Conservation (phyloP, 2,329 filamentous ascomycete genomes). For the Aspergillus sp. region DNA sequence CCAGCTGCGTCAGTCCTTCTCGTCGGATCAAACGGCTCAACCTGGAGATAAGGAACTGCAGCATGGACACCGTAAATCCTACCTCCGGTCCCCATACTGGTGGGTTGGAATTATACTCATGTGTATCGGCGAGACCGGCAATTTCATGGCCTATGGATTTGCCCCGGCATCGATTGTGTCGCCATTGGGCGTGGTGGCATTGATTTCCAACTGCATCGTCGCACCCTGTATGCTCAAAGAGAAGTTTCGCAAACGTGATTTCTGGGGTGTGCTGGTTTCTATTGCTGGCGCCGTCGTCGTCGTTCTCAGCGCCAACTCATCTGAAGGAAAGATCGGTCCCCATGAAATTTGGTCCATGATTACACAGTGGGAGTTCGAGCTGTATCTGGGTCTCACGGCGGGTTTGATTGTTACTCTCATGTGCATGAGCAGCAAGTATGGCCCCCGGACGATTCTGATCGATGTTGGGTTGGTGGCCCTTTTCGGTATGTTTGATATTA, state of each 20-base stretch:
- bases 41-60: constrained; percentile 34
- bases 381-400: constrained; percentile 76
- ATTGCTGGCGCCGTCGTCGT: constrained; percentile 86
- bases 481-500: constrained; percentile 76
- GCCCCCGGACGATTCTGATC: constrained; percentile 80
- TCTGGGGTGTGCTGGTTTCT: constrained; percentile 81
- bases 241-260: constrained; percentile 76
- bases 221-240: constrained; percentile 93
- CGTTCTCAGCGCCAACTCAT: constrained; percentile 81
- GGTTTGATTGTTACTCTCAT: constrained; percentile 71
- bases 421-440: constrained; percentile 77
- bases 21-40: constrained; percentile 37
- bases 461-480: constrained; percentile 89
- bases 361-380: constrained; percentile 80
- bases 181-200: constrained; percentile 89
- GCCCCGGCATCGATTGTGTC: constrained; percentile 96
- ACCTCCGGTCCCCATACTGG: constrained; percentile 91
- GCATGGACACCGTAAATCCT: constrained; percentile 57
- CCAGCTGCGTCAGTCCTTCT: constrained; percentile 25
- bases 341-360: constrained; percentile 88
- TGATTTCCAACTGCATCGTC: constrained; percentile 95
- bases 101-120: constrained; percentile 93
- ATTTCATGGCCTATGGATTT: constrained; percentile 96
- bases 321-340: constrained; percentile 86
- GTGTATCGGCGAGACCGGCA: constrained; percentile 87